Conservation (phyloP, 768 basidiomycete species). For the Psilocybe cyanescens region DNA sequence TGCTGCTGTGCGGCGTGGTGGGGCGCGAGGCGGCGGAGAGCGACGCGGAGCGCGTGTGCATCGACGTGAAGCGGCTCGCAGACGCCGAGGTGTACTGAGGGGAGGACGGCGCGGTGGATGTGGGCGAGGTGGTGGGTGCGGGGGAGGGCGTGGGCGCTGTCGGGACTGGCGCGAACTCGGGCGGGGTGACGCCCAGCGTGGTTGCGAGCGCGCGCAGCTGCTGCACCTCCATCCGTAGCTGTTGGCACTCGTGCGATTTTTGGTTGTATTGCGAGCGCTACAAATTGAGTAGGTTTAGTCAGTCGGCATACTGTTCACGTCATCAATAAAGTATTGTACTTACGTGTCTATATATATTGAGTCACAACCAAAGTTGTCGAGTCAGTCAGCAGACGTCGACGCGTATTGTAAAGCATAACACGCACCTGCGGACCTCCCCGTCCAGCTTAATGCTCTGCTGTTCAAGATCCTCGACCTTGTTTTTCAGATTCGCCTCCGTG, state of each 20-base stretch:
- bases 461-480: conserved; percentile 70
- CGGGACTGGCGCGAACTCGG: conserved; percentile 35
- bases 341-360: conserved; percentile 55
- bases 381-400: conserved; percentile 1
- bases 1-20: conserved; percentile 40
- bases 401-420: conserved; percentile 15
- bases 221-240: conserved; percentile 66
- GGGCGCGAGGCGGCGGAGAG: conserved; percentile 54
- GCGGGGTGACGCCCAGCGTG: conserved; percentile 39
- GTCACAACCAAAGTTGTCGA: conserved; percentile 9
- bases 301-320: conserved; percentile 11
- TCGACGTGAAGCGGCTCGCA: conserved; percentile 5
- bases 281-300: conserved; percentile 19
- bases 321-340: conserved; percentile 34
- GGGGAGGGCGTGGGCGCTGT: conserved; percentile 41
- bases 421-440: conserved; percentile 73
- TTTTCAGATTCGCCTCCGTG: conserved; percentile 63
- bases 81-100: too few species aligned
- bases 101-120: not conserved
- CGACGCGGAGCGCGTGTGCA: conserved; percentile 63
- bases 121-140: conserved; percentile 26
- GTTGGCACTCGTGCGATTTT: conserved; percentile 74
- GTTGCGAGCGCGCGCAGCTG: conserved; percentile 54
- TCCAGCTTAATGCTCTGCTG: conserved; percentile 61
- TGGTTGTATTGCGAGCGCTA: conserved; percentile 65